Evolutionary conservation across 352 stramenopile species (phyloP), one percentile per base, ranked within the genome.

Genomic region (Saprolegnia diclina): DNA sequence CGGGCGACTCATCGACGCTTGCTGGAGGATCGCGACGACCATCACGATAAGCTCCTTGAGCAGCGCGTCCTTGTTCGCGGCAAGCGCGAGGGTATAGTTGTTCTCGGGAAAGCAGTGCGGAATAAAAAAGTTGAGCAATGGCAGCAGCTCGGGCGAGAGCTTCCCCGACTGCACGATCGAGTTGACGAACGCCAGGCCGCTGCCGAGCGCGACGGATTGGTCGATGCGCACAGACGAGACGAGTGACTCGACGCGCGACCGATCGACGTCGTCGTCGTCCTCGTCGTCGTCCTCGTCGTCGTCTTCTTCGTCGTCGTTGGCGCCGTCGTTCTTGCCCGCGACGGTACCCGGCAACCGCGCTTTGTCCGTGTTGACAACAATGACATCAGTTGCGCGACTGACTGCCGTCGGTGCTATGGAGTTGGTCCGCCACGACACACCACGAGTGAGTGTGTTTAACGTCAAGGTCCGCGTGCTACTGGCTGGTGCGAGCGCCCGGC

Each of bases 1-100:
- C 0, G 83, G 78, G 38, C 88, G 89, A 18, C 72, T 57, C 19
- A 71, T 68, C 26, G 80, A 90, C 0, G 38, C 63, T 37, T 67
- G 21, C 26, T 50, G 37, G 18, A 69, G 35, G 16, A 69, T 61
- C 10, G 46, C 45, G 6, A 69, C 19, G 11, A 69, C 63, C 38
- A 69, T 21, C 6, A 52, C 19, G 18, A 22, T 53, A 1, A 69
- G 21, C 18, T 69, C 63, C n/a, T 69, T 52, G 19, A 61, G 21
- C n/a, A 63, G 54, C 22, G 42, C 42, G 24, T 61, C 50, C 21
- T 69, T 52, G 63, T 69, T 54, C 9, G 53, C 19, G 1, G 63
- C 63, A 10, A 69, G 45, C 18, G 42, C 7, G 18, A 69, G 53
- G 1, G 63, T 61, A 24, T 69, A 40, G 24, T 24, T 69, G 19